Percentiles rank a stretch among this genome's conserved stretches.
These are phyloP conservation scores for Neurospora intermedia DNA, from an alignment of 495 filamentous ascomycete species.

Conservation along the genomic window DNA sequence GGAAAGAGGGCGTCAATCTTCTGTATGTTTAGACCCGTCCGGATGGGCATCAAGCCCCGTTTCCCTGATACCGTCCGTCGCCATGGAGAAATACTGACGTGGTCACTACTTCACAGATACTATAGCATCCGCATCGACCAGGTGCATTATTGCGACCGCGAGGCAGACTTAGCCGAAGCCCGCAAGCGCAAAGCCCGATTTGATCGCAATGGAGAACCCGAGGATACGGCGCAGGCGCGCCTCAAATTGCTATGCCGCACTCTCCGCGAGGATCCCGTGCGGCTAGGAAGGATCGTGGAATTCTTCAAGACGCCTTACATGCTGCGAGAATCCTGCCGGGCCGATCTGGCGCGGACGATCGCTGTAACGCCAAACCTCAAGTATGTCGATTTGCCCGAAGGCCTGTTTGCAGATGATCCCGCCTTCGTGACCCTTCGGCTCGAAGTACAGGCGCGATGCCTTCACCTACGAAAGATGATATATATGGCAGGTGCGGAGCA, in stretches of 20 bases:
- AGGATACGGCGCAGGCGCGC: constrained; percentile 66
- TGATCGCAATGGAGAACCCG: constrained; percentile 61
- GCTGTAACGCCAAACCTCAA: constrained; percentile 75
- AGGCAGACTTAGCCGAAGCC: constrained; percentile 64
- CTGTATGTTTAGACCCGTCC: constrained; percentile 41
- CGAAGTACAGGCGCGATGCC: constrained; percentile 73
- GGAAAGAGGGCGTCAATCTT: constrained; percentile 38
- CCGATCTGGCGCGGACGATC: constrained; percentile 74
- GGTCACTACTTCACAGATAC: constrained; percentile 46
- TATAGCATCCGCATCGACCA: constrained; percentile 83
- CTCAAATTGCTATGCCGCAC: constrained; percentile 70
- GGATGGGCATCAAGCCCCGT: not conserved
- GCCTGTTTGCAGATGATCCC: constrained; percentile 69
- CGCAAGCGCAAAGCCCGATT: constrained; percentile 67
- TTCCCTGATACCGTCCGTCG: not conserved
- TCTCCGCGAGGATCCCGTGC: constrained; percentile 58
- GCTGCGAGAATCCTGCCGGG: constrained; percentile 79
- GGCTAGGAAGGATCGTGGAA: constrained; percentile 54
- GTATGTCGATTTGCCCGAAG: constrained; percentile 87
- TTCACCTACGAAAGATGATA: constrained; percentile 77
- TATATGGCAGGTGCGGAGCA: constrained; percentile 71
- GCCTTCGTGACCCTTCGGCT: constrained; percentile 63
- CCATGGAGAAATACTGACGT: constrained; percentile 1
- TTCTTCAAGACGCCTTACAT: constrained; percentile 92
- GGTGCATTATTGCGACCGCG: constrained; percentile 89